A percentile compares a stretch with the other conserved stretches of the same genome.
Conservation (phyloP, 352 stramenopile species). For the Globisporangium carolinianum region DNA sequence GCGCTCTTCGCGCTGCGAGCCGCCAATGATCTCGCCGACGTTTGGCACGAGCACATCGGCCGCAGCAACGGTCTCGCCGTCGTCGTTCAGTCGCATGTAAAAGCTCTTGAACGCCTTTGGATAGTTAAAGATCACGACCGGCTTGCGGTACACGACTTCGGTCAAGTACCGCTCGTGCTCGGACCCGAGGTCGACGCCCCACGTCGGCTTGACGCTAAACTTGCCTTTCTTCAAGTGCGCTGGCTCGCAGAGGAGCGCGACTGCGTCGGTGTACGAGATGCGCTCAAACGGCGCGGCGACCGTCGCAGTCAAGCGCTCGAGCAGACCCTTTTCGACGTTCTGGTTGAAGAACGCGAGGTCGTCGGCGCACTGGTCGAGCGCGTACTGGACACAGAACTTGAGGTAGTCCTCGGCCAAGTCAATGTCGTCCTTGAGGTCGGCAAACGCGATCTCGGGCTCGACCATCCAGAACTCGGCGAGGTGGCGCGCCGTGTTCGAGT, state of each 20-base stretch:
- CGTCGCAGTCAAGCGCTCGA: slow-evolving; percentile 47
- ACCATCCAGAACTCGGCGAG: slow-evolving; percentile 99
- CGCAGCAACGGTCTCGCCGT: slow-evolving; percentile 95
- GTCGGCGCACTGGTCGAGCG: slow-evolving; percentile 87
- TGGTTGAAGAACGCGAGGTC: slow-evolving; percentile 95
- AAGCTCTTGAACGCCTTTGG: slow-evolving; percentile 99
- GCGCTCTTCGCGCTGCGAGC: slow-evolving; percentile 95
- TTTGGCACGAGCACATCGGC: slow-evolving; percentile 97
- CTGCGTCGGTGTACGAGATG: slow-evolving; percentile 94
- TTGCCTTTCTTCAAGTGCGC: slow-evolving; percentile 79
- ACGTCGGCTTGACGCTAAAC: slow-evolving; percentile 87
- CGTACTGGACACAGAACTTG: slow-evolving; percentile 93
- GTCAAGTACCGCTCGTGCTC: slow-evolving; percentile 97
- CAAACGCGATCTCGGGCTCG: slow-evolving; percentile 91
- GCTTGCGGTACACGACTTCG: slow-evolving; percentile 84
- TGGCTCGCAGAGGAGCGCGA: slow-evolving; percentile 86
- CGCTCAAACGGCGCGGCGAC: slow-evolving; percentile 54
- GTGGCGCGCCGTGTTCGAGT: slow-evolving; percentile 97
- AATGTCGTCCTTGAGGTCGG: slow-evolving; percentile 90
- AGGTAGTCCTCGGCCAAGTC: slow-evolving; percentile 95
- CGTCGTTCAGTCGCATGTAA: slow-evolving; percentile 99
- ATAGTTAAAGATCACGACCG: slow-evolving; percentile 98
- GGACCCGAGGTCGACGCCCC: slow-evolving; percentile 95
- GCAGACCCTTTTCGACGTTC: slow-evolving; percentile 86
- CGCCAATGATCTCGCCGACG: slow-evolving; percentile 96